phyloP scores from a whole-genome alignment of 495 filamentous ascomycete genomes.

The Baudoinia panamericana region DNA sequence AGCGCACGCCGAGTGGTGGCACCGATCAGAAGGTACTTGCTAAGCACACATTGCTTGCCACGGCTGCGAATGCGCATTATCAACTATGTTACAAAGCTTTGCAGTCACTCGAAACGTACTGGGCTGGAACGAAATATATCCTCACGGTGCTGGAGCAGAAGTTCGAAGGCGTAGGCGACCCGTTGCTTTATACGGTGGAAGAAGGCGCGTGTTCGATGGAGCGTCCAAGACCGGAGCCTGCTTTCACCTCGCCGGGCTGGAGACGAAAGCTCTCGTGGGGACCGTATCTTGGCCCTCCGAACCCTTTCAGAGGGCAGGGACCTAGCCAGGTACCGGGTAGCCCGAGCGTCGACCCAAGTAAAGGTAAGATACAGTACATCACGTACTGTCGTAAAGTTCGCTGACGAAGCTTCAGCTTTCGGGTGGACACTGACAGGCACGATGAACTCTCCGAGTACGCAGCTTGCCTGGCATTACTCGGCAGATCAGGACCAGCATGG shows the following conservation, averaged over 20 bases:
- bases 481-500: too few relatives aligned
- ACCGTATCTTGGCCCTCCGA: conserved; percentile 18
- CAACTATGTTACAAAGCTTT: conserved; percentile 70
- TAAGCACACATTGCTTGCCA: conserved; percentile 60
- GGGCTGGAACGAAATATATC: conserved; percentile 78
- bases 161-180: conserved; percentile 70
- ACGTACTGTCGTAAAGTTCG: conserved; percentile 6
- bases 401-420: conserved; percentile 40
- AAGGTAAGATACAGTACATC: conserved; percentile 10
- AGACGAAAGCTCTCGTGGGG: conserved; percentile 27
- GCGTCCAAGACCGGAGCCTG: conserved; percentile 28
- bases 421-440: conserved; percentile 71
- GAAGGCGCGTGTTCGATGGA: conserved; percentile 56
- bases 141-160: conserved; percentile 76
- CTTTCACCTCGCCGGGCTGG: conserved; percentile 35
- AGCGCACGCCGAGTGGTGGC: conserved; percentile 38
- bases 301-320: conserved; percentile 12
- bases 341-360: conserved; percentile 15
- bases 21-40: conserved; percentile 37
- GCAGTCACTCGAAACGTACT: conserved; percentile 61
- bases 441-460: conserved; percentile 68
- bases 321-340: conserved; percentile 23
- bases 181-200: conserved; percentile 61
- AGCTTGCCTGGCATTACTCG: conserved; percentile 60
- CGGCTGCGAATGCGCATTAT: conserved; percentile 66